These are phyloP conservation scores for Potentilla sterilis DNA, from an alignment of 306 rosid genomes.

Conservation along the genomic window DNA sequence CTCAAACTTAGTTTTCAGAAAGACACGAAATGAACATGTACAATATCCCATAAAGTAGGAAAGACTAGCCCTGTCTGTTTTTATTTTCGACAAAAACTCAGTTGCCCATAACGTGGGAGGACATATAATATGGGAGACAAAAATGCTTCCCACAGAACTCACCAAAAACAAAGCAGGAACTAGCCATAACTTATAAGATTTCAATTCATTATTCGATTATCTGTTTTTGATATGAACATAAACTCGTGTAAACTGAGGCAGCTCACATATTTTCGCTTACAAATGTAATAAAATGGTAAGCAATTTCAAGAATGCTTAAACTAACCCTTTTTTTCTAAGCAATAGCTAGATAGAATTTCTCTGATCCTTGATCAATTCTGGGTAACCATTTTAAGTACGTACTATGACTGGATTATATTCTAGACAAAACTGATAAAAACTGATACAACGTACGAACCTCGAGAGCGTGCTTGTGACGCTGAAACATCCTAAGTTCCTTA, in stretches of 20 bases:
- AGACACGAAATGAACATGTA: not conserved
- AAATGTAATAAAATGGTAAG: not conserved
- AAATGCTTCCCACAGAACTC: not conserved
- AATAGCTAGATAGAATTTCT: too few relatives aligned
- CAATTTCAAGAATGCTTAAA: not conserved
- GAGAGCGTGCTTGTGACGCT: slow-evolving; percentile 85
- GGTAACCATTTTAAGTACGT: too few relatives aligned
- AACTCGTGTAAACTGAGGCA: not conserved
- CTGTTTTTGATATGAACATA: not conserved
- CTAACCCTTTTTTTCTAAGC: too few relatives aligned
- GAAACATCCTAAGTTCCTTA: slow-evolving; percentile 73
- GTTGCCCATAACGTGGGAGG: not conserved
- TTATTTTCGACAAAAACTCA: not conserved
- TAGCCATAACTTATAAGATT: too few relatives aligned
- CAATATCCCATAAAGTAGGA: not conserved
- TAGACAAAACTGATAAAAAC: not conserved
- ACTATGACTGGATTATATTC: too few relatives aligned
- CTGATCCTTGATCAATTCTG: slow-evolving; percentile 1
- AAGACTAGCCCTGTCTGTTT: too few relatives aligned
- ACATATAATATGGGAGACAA: not conserved
- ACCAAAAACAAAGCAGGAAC: not conserved
- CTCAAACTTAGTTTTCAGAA: too few relatives aligned
- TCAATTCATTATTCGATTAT: not conserved
- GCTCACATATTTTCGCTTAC: not conserved
- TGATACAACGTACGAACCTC: slow-evolving; percentile 48